Base-by-base conservation (phyloP, 371 early-diverging fungal genomes). In the Mortierella polycephala region DNA sequence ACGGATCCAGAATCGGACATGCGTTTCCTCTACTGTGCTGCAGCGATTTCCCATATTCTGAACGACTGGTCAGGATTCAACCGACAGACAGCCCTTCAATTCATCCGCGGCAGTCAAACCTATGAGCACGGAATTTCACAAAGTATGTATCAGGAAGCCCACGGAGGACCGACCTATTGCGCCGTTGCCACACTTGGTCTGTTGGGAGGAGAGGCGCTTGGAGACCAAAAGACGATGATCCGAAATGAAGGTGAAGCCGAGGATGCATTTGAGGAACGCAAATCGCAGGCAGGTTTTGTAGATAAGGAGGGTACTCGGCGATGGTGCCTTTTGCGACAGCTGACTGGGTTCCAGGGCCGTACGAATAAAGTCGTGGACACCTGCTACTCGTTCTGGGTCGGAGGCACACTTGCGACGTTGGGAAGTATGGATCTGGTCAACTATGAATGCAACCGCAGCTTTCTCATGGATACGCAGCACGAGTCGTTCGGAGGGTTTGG, bases 371-470 rank as follows among this genome's bases (percentile, higher is more conserved):
- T 86, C 2, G 84, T 90, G n/a, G 99, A 99, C 73, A 93, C 97
- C 1, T 99, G 99, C 82, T 99, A 99, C 82, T 92, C 98, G 10
- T 99, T 97, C 82, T 99, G 99, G 99, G 88, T 99, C 23, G 99
- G 99, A 13, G 97, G 92, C 0, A 71, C 92, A 10, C 71, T 98
- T 37, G 82, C 88, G 3, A 89, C 91, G 16, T 82, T 96, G 13
- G 91, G 84, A 18, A 85, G 84, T 14, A 89, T 88, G 77, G 83
- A 90, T 20, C 77, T 92, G 44, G 86, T 95, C 16, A 87, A 96
- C 64, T 67, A 73, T 7, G 83, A 83, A 0, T 81, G 76, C 37
- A 82, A 88, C 37, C 83, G 82, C 6, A 65, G 64, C 2, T 98
- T 93, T 75, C 74, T 95, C 10, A 70, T 83, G 55, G 69, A 82